Evolutionary conservation across 108 stramenopile species (phyloP).

Genomic region (Fistulifera pelliculosa): DNA sequence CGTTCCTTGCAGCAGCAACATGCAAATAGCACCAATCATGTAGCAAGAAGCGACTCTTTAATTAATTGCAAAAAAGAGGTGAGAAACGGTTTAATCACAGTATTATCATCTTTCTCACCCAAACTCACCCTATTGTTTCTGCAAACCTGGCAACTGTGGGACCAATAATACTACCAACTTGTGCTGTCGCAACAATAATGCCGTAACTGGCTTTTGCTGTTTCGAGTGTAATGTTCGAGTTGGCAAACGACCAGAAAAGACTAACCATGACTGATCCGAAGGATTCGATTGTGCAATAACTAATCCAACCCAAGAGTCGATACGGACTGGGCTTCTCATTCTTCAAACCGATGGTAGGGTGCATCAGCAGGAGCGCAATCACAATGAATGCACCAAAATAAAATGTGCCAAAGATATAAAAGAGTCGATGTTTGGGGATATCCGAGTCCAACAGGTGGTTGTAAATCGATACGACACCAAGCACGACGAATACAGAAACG

Average conservation of each 20-base stretch:
- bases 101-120: no score
- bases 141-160: constrained; percentile 80
- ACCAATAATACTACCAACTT: constrained; percentile 89
- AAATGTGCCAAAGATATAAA: constrained; percentile 93
- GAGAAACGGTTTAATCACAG: no score
- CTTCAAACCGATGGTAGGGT: constrained; percentile 78
- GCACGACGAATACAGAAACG: constrained; percentile 84
- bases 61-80: constrained; percentile 40
- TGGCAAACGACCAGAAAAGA: constrained; percentile 93
- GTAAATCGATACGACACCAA: constrained; percentile 88
- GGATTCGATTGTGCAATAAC: constrained; percentile 92
- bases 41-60: constrained; percentile 72
- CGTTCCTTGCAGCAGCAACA: constrained; percentile 83
- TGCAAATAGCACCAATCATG: constrained; percentile 70
- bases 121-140: constrained; percentile 5
- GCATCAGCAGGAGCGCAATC: constrained; percentile 70
- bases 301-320: constrained; percentile 88
- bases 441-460: constrained; percentile 82
- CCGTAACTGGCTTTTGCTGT: constrained; percentile 92
- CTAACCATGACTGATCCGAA: constrained; percentile 94
- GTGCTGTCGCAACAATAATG: constrained; percentile 91
- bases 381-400: constrained; percentile 73
- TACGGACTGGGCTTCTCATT: constrained; percentile 69
- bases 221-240: constrained; percentile 85
- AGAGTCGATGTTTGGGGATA: constrained; percentile 88